Percentiles rank a stretch among this genome's conserved stretches.
These are phyloP conservation scores for Exophiala aquamarina DNA, from an alignment of 2,329 filamentous ascomycete species.

Conservation along the genomic window DNA sequence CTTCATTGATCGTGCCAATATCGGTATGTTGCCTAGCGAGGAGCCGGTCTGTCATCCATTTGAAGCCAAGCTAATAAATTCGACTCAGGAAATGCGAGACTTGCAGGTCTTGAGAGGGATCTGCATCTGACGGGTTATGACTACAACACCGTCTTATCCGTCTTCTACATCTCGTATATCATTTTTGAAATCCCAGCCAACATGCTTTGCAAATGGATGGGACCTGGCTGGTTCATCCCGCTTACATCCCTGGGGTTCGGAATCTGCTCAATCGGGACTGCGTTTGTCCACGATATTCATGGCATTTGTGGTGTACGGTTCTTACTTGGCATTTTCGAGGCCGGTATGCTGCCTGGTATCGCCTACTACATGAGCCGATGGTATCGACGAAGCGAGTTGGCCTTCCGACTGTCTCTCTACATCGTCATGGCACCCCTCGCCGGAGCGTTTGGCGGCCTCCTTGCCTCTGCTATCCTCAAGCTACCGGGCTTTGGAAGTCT, in stretches of 20 bases:
- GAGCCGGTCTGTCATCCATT: too few species aligned
- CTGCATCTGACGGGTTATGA: slow-evolving; percentile 61
- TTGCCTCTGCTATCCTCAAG: slow-evolving; percentile 64
- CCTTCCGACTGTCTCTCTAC: slow-evolving; percentile 67
- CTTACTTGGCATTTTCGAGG: slow-evolving; percentile 60
- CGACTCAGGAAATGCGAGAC: slow-evolving; percentile 63
- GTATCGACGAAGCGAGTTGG: slow-evolving; percentile 69
- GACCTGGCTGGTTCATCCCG: slow-evolving; percentile 71
- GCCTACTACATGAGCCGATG: slow-evolving; percentile 67
- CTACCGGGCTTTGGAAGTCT: slow-evolving; percentile 60
- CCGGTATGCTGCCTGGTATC: slow-evolving; percentile 72
- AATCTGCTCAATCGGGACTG: slow-evolving; percentile 62
- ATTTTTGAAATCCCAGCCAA: slow-evolving; percentile 70
- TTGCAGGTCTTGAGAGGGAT: slow-evolving; percentile 65
- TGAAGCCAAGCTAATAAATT: too few species aligned
- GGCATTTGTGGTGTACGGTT: slow-evolving; percentile 63
- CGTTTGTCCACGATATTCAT: slow-evolving; percentile 59
- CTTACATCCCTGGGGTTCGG: slow-evolving; percentile 63
- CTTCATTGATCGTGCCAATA: slow-evolving; percentile 69
- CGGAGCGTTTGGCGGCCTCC: slow-evolving; percentile 68
- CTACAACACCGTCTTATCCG: slow-evolving; percentile 67
- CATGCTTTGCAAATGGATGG: slow-evolving; percentile 68
- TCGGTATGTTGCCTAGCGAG: slow-evolving; percentile 60
- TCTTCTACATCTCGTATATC: slow-evolving; percentile 74
- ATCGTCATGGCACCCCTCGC: slow-evolving; percentile 70